A percentile compares a stretch with the other conserved stretches of the same genome.
phyloP scores from a whole-genome alignment of 805 yeast species.

The Ogataea populi-albae region DNA sequence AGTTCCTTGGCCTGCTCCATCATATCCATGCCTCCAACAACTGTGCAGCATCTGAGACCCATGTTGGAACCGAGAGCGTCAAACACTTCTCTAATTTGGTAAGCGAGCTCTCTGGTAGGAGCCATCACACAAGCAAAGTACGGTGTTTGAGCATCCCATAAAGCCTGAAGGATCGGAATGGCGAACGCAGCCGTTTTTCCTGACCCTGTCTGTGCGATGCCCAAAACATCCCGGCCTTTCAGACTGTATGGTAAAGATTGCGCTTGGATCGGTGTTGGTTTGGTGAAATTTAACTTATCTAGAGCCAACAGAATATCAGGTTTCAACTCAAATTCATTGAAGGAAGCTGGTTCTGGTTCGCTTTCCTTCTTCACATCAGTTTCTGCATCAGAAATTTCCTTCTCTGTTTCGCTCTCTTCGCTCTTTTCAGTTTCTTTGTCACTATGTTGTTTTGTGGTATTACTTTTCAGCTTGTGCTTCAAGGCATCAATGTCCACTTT shows the following conservation, averaged over 20 bases:
- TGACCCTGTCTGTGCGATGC: conserved; percentile 96
- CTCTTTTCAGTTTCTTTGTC: conserved; percentile 20
- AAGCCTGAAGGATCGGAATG: conserved; percentile 84
- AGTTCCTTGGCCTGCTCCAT: conserved; percentile 95
- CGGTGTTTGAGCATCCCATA: conserved; percentile 87
- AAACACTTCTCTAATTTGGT: conserved; percentile 89
- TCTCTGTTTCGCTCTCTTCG: conserved; percentile 8
- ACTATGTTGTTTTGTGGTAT: conserved; percentile 1
- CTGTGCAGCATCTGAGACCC: conserved; percentile 87
- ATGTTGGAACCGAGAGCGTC: conserved; percentile 88
- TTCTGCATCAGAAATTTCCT: conserved; percentile 12
- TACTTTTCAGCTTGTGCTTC: conserved; percentile 26
- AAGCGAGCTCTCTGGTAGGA: conserved; percentile 83
- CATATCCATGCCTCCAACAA: conserved; percentile 98
- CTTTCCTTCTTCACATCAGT: conserved; percentile 14
- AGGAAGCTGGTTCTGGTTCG: conserved; percentile 28
- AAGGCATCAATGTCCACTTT: conserved; percentile 29
- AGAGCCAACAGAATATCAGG: conserved; percentile 82
- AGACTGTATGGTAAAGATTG: conserved; percentile 90
- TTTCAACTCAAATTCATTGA: conserved; percentile 59
- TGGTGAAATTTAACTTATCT: conserved; percentile 64
- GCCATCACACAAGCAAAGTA: conserved; percentile 86
- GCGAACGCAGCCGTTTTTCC: conserved; percentile 99
- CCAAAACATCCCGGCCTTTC: conserved; percentile 88
- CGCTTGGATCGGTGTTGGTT: conserved; percentile 92